A percentile compares a stretch with the other conserved stretches of the same genome.
Conservation (phyloP, 305 asterid species). For the Withania somnifera region DNA sequence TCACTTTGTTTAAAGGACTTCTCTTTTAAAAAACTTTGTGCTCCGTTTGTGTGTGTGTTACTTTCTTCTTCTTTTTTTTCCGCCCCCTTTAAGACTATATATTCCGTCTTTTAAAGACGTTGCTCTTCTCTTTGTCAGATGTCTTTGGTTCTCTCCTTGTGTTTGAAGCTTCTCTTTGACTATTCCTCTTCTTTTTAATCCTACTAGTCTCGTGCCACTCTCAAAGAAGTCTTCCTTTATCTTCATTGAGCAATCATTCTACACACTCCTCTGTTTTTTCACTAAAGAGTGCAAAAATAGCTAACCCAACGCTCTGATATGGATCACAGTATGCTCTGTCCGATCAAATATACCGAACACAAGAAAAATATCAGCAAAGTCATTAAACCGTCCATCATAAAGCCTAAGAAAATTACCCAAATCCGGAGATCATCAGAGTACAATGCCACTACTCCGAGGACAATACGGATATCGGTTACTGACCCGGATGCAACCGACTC, state of each 20-base stretch:
- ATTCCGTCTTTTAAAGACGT: slow-evolving; percentile 28
- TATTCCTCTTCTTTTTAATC: slow-evolving; percentile 13
- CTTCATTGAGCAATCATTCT: not conserved
- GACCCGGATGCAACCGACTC: slow-evolving; percentile 37
- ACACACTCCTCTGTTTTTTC: not conserved
- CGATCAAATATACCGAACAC: slow-evolving; percentile 27
- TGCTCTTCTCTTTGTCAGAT: slow-evolving; percentile 31
- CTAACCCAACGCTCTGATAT: not conserved
- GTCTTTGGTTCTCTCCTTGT: slow-evolving; percentile 13
- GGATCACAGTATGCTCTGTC: slow-evolving; percentile 16
- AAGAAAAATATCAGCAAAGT: slow-evolving; percentile 11
- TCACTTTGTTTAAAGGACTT: slow-evolving; percentile 7
- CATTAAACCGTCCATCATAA: slow-evolving; percentile 5
- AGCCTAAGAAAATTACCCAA: slow-evolving; percentile 9
- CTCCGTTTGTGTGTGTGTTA: not conserved
- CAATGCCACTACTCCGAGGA: slow-evolving; percentile 8
- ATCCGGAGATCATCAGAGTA: not conserved
- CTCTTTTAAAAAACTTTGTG: not conserved
- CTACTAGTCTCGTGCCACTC: not conserved
- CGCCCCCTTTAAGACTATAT: slow-evolving; percentile 4
- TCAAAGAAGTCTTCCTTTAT: slow-evolving; percentile 22
- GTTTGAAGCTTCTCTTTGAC: slow-evolving; percentile 28
- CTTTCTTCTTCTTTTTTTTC: not conserved
- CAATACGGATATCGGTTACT: slow-evolving; percentile 25
- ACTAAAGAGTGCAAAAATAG: not conserved